Evolutionary conservation across 1,139 yeast species (phyloP).

Genomic region (Hyphopichia buzzinii): DNA sequence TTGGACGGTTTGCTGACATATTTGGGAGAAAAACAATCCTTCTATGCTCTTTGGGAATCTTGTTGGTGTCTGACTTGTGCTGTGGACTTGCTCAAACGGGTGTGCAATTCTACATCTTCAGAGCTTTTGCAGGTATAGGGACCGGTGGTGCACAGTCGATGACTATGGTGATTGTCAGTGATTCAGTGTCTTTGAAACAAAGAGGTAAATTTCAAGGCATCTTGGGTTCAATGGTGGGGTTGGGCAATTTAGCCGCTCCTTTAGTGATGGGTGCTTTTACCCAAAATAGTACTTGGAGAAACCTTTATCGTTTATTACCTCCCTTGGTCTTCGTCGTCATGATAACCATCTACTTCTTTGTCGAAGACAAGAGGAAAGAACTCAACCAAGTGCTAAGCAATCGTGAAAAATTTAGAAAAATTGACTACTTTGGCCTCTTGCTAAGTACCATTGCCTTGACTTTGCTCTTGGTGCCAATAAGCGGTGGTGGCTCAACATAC

Average conservation of each 20-base stretch:
- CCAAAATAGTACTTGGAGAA: constrained; percentile 46
- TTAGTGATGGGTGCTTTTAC: constrained; percentile 54
- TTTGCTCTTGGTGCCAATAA: constrained; percentile 45
- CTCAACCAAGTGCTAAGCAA: constrained; percentile 23
- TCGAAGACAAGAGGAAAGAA: constrained; percentile 23
- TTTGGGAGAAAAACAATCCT: constrained; percentile 46
- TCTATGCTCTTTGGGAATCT: constrained; percentile 30
- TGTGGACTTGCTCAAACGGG: constrained; percentile 42
- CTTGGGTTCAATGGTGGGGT: constrained; percentile 48
- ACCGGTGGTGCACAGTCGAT: constrained; percentile 45
- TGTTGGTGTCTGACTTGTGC: constrained; percentile 40
- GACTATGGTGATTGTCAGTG: constrained; percentile 44
- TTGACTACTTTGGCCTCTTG: constrained; percentile 52
- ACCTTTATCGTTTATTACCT: constrained; percentile 43
- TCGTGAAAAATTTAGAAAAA: constrained; percentile 33
- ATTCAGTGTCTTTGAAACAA: constrained; percentile 38
- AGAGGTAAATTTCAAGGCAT: constrained; percentile 46
- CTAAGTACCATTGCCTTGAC: constrained; percentile 44
- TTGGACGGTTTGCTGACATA: constrained; percentile 42
- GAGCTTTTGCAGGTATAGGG: constrained; percentile 46
- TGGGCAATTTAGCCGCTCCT: constrained; percentile 58
- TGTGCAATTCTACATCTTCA: constrained; percentile 36
- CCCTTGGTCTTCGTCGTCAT: constrained; percentile 35
- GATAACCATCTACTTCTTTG: constrained; percentile 20
- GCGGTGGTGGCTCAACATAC: constrained; percentile 53